These are phyloP conservation scores for Erodium chrysanthum DNA, from an alignment of 441 rosid species.

Conservation along the genomic window DNA sequence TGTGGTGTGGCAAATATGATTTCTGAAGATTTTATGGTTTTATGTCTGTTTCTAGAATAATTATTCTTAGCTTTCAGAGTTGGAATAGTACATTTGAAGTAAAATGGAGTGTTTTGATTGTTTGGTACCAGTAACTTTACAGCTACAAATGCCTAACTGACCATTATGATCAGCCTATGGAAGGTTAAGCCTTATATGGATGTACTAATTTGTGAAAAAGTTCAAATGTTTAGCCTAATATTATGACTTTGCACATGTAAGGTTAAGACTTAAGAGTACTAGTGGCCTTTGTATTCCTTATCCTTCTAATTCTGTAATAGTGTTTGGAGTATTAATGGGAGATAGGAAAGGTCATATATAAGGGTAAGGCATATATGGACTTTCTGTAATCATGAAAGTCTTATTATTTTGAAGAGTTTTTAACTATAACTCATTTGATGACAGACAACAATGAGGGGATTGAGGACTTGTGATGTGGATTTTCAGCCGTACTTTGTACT, in stretches of 20 bases:
- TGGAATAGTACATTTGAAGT: neutral
- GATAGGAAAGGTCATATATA: neutral
- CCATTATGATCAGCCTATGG: neutral
- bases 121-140: neutral
- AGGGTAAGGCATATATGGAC: neutral
- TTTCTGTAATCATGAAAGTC: neutral
- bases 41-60: neutral
- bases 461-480: slow-evolving; percentile 35
- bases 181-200: too few species aligned
- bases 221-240: neutral
- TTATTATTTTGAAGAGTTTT: neutral
- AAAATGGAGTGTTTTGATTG: neutral
- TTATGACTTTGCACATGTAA: neutral
- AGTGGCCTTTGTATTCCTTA: neutral
- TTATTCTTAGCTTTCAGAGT: neutral
- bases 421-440: neutral
- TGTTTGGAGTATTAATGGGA: neutral
- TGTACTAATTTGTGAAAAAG: neutral
- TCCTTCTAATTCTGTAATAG: neutral
- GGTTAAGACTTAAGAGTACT: neutral
- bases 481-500: slow-evolving; percentile 49
- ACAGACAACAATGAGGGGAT: slow-evolving; percentile 38
- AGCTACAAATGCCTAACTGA: neutral
- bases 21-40: neutral
- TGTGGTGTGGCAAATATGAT: neutral